phyloP scores from a whole-genome alignment of 1,284 basidiomycete genomes.

The Moesziomyces sp. region DNA sequence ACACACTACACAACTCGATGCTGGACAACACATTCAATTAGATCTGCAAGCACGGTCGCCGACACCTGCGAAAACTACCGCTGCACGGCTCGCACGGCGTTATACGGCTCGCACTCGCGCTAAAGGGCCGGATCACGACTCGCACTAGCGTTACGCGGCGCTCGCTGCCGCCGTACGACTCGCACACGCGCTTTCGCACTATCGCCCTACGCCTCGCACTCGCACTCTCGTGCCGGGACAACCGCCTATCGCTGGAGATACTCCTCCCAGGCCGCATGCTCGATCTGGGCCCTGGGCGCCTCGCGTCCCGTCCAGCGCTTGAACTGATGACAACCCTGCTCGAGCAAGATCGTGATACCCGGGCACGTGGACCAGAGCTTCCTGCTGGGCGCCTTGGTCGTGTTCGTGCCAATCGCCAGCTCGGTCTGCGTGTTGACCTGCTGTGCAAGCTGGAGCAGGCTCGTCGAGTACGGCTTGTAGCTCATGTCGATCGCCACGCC shows the following conservation, averaged over 20 bases:
- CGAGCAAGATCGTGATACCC: constrained; percentile 62
- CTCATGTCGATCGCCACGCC: constrained; percentile 67
- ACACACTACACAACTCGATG: too few relatives aligned
- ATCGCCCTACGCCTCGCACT: too few relatives aligned
- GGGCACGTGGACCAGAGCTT: constrained; percentile 56
- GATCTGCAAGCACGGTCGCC: too few relatives aligned
- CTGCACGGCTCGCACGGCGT: too few relatives aligned
- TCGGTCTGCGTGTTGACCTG: constrained; percentile 22
- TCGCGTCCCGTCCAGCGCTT: constrained; percentile 59
- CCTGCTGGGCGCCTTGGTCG: constrained; percentile 11
- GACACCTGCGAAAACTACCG: too few relatives aligned
- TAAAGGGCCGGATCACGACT: too few relatives aligned
- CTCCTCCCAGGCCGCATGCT: constrained; percentile 47
- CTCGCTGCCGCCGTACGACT: too few relatives aligned
- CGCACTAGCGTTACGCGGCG: too few relatives aligned
- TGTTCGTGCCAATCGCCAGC: constrained; percentile 16
- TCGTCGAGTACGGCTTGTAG: constrained; percentile 63
- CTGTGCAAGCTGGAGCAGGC: constrained; percentile 52
- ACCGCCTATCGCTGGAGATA: constrained; percentile 34
- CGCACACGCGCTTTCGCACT: too few relatives aligned
- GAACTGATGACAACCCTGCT: constrained; percentile 66
- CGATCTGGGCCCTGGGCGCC: constrained; percentile 53
- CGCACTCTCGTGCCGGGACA: too few relatives aligned
- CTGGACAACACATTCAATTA: too few relatives aligned
- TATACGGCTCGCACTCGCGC: too few relatives aligned